A percentile compares a stretch with the other conserved stretches of the same genome.
These are phyloP conservation scores for Polytolypa hystricis DNA, from an alignment of 2,329 filamentous ascomycete genomes.

Conservation along the genomic window DNA sequence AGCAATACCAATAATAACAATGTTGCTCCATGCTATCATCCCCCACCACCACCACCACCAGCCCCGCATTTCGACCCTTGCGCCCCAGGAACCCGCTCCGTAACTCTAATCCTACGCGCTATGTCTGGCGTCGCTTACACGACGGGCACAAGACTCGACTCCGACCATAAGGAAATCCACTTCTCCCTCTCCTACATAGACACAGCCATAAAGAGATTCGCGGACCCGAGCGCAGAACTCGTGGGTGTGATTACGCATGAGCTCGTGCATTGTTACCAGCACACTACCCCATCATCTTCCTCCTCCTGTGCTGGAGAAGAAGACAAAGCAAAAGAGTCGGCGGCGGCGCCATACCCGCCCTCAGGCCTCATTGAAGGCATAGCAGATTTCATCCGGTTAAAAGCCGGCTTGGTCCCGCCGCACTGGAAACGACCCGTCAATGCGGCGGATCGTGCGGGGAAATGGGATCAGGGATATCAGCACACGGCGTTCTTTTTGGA, in stretches of 20 bases:
- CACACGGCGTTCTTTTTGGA: conserved; percentile 84
- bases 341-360: conserved; percentile 32
- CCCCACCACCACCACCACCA: conserved; percentile 9
- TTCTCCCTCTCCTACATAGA: conserved; percentile 67
- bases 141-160: conserved; percentile 63
- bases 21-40: background rate
- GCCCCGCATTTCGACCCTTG: conserved; percentile 20
- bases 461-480: conserved; percentile 88
- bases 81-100: conserved; percentile 61
- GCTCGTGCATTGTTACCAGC: conserved; percentile 90
- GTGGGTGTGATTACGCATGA: conserved; percentile 80
- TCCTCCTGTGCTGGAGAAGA: background rate
- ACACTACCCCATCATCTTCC: conserved; percentile 45
- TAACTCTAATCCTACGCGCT: conserved; percentile 68
- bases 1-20: conserved; percentile 2
- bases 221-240: conserved; percentile 48
- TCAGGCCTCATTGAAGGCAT: conserved; percentile 82
- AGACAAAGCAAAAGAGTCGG: conserved; percentile 1
- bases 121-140: conserved; percentile 88
- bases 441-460: conserved; percentile 39
- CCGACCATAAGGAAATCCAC: conserved; percentile 88
- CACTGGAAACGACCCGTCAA: conserved; percentile 59
- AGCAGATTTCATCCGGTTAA: conserved; percentile 82
- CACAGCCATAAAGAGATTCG: conserved; percentile 13
- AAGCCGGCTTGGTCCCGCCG: conserved; percentile 59